Base-by-base conservation (phyloP, 1,284 basidiomycete genomes). In the Boletus albobrunnescens region DNA sequence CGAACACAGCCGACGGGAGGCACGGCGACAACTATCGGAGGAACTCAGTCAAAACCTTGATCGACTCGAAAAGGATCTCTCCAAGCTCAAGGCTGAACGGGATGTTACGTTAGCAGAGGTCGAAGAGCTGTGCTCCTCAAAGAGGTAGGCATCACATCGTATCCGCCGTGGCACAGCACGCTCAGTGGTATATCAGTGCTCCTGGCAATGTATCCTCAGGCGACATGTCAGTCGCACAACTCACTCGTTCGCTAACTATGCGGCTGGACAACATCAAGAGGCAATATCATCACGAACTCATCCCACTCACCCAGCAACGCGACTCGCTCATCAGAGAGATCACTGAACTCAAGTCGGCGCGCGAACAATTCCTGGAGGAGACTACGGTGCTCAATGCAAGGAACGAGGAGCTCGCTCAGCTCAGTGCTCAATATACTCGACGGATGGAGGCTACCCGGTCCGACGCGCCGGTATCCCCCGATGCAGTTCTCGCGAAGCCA, bases 81-180 rank as follows among this genome's bases (percentile, higher is more conserved):
- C 92, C 16, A 87, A 87, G 57, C 71, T 99, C 46, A 87, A 82
- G 59, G 89, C 86, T 0, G 91, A 98, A 68, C 78, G 95, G 19
- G 95, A 98, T 59, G 80, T 98, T 70, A 81, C 88, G 9, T 69
- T 96, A 46, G 94, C 93, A 2, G 95, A 99, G 65, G 83, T 97
- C 17, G 94, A 95, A 61, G 92, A 97, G 69, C 75, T 99, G 19
- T 78, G 83, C 22, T 80, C 79, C 17, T 77, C 78, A 1, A 87
- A 82, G 68, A 79, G 77, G 90, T 89, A 58, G 58, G 32, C 36
- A 32, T 39, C 17, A 22, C 30, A 39, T 48, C 42, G 40, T 26
- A 41, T 41, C 53, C 33, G 42, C 27, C 3, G 24, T 33, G 14
- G 30, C 54, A 54, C 53, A 53, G 46, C 51, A 46, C 54, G 49